Evolutionary conservation across 148 eudicot species (phyloP), one percentile per base, ranked within the genome.

Genomic region (Rhododendron williamsianum): DNA sequence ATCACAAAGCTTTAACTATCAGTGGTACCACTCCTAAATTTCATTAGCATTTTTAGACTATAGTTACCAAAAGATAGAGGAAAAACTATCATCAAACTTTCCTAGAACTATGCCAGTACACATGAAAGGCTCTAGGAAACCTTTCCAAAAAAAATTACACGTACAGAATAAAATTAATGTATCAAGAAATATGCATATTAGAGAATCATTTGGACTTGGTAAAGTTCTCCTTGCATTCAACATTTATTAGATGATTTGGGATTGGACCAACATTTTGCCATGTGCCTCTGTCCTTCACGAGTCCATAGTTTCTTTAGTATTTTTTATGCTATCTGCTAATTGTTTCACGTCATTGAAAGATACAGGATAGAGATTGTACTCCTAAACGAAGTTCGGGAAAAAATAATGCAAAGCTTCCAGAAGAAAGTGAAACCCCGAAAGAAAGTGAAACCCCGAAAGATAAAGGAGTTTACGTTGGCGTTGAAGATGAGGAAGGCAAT

Each of bases 401-500:
- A 76, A 87, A 86, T 90, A 89, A 73, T 46, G 82, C 81, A 30
- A 85, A 33, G 30, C 72, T 86, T 87, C 74, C 74, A 27, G 74
- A 69, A 69, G 74, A 69, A 69, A 69, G 38, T 23, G 91, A 90
- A 80, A 72, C 46, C 18, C 13, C 10, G 51, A 87, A 87, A 71
- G 94, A 93, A 52, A 13, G 56, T 52, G 56, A 12, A 52, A 52
- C 56, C 18, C 16, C 16, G 19, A 52, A 52, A 76, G 94, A 93
- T 80, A 91, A 90, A 88, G 98, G 94, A 43, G 81, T 81, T 10
- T 91, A 92, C 86, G 87, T 93, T 41, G 95, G 94, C 4, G 91
- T 90, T 49, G 95, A 94, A 41, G 94, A 93, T 88, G 92, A 91
- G 81, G 95, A 91, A 49, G 87, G 67, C 27, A 86, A 81, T 82